Evolutionary conservation across 345 rosid genomes (phyloP).

Genomic region (Hibiscus mutabilis): DNA sequence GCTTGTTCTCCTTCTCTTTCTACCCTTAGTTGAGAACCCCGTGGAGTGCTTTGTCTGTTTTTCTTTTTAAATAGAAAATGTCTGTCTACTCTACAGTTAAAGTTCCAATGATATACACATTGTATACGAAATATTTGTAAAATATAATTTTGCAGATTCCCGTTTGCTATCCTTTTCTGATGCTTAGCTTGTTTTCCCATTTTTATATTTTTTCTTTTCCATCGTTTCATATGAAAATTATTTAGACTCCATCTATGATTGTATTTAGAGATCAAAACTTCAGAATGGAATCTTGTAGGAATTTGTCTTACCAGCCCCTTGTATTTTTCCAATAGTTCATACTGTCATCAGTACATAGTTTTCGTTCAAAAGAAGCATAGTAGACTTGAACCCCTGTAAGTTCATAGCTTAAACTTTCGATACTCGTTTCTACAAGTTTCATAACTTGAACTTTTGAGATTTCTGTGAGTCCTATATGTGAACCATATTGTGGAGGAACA

Average conservation of each 20-base stretch:
- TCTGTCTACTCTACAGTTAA: slow-evolving; percentile 36
- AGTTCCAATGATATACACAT: slow-evolving; percentile 25
- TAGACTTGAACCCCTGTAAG: not conserved
- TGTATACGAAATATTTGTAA: slow-evolving; percentile 33
- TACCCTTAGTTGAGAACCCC: slow-evolving; percentile 23
- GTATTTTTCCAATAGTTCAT: not conserved
- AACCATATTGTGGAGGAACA: not conserved
- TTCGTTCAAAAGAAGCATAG: not conserved
- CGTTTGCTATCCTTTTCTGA: slow-evolving; percentile 2
- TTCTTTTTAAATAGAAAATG: slow-evolving; percentile 20
- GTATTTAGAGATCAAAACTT: slow-evolving; percentile 6
- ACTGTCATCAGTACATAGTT: not conserved
- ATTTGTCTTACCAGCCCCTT: not conserved
- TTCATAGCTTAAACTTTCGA: not conserved
- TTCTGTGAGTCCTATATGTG: not conserved
- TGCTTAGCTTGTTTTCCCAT: not conserved
- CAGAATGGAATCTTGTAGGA: slow-evolving; percentile 5
- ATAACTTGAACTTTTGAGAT: not conserved
- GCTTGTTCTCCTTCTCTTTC: slow-evolving; percentile 18
- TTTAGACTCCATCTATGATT: slow-evolving; percentile 1
- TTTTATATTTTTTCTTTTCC: not conserved
- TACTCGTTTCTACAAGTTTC: not conserved
- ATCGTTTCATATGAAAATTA: not conserved
- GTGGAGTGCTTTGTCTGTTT: slow-evolving; percentile 24
- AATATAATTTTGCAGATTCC: slow-evolving; percentile 25